Base-by-base conservation (phyloP, 2,329 filamentous ascomycete species). In the Ceratocystis colombiana region DNA sequence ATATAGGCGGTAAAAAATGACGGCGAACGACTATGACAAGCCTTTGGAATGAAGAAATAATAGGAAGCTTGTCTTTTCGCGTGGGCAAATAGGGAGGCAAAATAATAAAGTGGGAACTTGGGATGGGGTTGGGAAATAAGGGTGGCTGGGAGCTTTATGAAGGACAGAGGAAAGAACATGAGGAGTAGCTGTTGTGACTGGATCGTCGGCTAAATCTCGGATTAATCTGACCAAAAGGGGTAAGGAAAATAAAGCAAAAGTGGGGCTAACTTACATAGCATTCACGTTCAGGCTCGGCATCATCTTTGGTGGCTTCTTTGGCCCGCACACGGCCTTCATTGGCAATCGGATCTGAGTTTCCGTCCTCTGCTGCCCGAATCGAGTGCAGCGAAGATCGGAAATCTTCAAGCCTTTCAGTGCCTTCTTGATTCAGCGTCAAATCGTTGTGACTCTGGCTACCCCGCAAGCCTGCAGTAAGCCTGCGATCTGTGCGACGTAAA, bases 281-380 rank as follows among this genome's bases (percentile, higher is more conserved):
- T 48, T 50, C 61, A 8, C 7, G 61, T 7, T 63, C 61, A 12
- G 45, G 8, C 17, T 63, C 61, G 5, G 61, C 1, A 1, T 63
- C 61, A 22, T 66, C 61, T 20, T 62, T 37, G 37, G 48, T 12
- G 45, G 65, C 10, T 22, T 87, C 88, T 80, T 85, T 88, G 74
- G 87, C 79, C 75, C 89, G 89, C 78, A 84, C 86, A 78, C 90
- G 91, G 79, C 89, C 88, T 82, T 91, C 90, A 79, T 93, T 91
- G 76, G 87, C 88, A 12, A 62, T 37, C 41, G 65, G 46, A 15
- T 44, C 45, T 5, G 65, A 28, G 17, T 66, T 61, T 8, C 53
- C 30, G 15, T 62, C 28, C 33, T 63, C 65, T 20, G 53, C 20
- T 12, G 59, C n/a, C 25, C 63, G 46, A 15, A 10, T 48, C 17